Evolutionary conservation across 2,329 filamentous ascomycete species (phyloP).

Genomic region (Neurospora sp.): DNA sequence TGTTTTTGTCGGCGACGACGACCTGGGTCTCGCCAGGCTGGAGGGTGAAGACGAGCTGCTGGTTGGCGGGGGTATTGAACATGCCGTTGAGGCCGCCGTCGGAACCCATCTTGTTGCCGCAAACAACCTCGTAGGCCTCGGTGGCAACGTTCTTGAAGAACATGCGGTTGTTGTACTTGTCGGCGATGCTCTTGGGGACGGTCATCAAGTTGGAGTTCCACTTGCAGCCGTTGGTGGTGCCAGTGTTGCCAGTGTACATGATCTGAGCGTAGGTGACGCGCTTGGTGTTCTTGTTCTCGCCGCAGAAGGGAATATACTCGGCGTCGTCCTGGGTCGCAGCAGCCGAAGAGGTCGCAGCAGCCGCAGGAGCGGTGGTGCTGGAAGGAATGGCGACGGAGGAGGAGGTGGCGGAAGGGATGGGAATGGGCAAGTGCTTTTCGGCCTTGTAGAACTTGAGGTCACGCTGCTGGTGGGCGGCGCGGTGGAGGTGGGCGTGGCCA

Average conservation of each 20-base stretch:
- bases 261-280: conserved; percentile 37
- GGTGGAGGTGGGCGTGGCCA: conserved; percentile 27
- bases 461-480: conserved; percentile 19
- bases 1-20: conserved; percentile 35
- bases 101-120: conserved; percentile 44
- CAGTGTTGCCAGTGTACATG: conserved; percentile 37
- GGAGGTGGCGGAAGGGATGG: conserved; percentile 8
- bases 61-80: conserved; percentile 25
- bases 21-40: conserved; percentile 26
- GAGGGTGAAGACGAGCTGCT: conserved; percentile 33
- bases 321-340: conserved; percentile 25
- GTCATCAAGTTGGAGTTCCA: conserved; percentile 45
- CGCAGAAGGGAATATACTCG: conserved; percentile 24
- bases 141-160: conserved; percentile 28
- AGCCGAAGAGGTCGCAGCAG: conserved; percentile 4
- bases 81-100: conserved; percentile 35
- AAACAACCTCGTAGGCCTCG: conserved; percentile 27
- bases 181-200: conserved; percentile 25
- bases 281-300: conserved; percentile 26
- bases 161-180: conserved; percentile 34
- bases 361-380: conserved; percentile 5
- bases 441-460: conserved; percentile 19
- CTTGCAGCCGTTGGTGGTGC: conserved; percentile 19
- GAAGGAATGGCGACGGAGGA: conserved; percentile 6
- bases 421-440: conserved; percentile 12